Evolutionary conservation across 2,329 filamentous ascomycete genomes (phyloP), one percentile per base, ranked within the genome.

Genomic region (Colletotrichum liaoningense): DNA sequence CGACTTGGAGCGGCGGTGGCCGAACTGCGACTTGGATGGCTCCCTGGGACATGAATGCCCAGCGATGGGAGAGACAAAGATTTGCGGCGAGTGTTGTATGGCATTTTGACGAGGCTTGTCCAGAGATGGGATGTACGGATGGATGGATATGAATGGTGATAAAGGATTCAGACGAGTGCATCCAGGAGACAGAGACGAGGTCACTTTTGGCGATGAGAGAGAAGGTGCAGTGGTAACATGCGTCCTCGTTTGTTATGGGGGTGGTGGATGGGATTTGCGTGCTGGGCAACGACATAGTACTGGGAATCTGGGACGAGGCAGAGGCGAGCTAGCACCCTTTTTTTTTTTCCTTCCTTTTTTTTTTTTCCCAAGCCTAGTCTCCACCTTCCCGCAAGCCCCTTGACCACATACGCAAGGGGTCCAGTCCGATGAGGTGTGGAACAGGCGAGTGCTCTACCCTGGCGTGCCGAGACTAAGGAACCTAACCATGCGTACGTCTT

Each of bases 81-180:
- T 88, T 98, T 98, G 84, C 95, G 93, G 85, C 96, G 94, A 78
- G 96, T 98, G 85, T 98, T 98, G 89, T 98, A 98, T 81, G 93
- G 93, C 95, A 98, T 98, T 74, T 63, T 77, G 76, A 22, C 38
- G 14, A 26, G 3, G 14, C 4, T 35, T 49, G 26, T 33, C 14
- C 14, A 12, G 54, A 49, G 6, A n/a, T 57, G 35, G 7, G 12
- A 46, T 58, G 58, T 49, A 16, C 38, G 26, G 26, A 26, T 26
- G 57, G 14, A 28, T 62, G 42, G 38, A 9, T 14, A 56, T 24
- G 42, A 19, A 35, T 19, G 24, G 46, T 9, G 14, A 33, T 22
- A 30, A 24, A 24, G 24, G 22, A 3, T 42, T n/a, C 16, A 24
- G 24, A 16, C 49, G n/a, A 62, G 59, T 22, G 22, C 33, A 62